phyloP scores from a whole-genome alignment of 2,329 filamentous ascomycete species.

The Penicillium sp. region DNA sequence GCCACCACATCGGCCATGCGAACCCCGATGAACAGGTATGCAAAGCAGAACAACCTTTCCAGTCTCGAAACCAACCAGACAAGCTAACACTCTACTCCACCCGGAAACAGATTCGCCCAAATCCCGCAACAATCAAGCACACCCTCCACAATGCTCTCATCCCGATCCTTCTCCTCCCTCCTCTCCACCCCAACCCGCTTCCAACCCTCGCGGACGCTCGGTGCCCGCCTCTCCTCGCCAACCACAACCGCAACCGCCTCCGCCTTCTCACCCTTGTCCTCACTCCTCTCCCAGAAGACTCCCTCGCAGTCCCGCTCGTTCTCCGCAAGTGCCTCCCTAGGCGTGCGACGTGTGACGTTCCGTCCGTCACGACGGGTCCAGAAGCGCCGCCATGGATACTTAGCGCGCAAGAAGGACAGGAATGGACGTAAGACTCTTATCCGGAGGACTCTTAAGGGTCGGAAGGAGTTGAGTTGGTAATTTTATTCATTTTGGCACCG shows the following conservation, averaged over 20 bases:
- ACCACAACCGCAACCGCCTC: constrained; percentile 11
- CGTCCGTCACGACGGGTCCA: constrained; percentile 60
- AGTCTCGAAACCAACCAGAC: constrained; percentile 5
- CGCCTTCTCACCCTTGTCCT: constrained; percentile 18
- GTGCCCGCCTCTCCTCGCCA: constrained; percentile 19
- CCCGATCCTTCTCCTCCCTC: constrained; percentile 42
- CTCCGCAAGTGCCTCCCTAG: constrained; percentile 46
- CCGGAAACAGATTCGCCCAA: constrained; percentile 17
- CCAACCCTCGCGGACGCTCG: constrained; percentile 31
- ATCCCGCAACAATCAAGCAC: constrained; percentile 24
- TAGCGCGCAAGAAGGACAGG: constrained; percentile 53
- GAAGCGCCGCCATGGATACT: constrained; percentile 62
- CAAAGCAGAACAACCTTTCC: constrained; percentile 2
- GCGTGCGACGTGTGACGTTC: constrained; percentile 54
- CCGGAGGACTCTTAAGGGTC: constrained; percentile 55
- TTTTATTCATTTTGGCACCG: neutral
- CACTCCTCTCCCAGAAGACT: constrained; percentile 29
- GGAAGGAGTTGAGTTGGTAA: constrained; percentile 55
- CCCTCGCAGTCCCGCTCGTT: constrained; percentile 39
- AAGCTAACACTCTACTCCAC: constrained; percentile 8
- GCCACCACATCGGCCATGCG: constrained; percentile 25
- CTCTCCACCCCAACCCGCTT: constrained; percentile 29
- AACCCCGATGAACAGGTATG: constrained; percentile 26
- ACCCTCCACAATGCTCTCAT: constrained; percentile 36
- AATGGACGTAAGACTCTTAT: constrained; percentile 56